phyloP scores from a whole-genome alignment of 805 yeast genomes.

The Soucietia sequanensis region DNA sequence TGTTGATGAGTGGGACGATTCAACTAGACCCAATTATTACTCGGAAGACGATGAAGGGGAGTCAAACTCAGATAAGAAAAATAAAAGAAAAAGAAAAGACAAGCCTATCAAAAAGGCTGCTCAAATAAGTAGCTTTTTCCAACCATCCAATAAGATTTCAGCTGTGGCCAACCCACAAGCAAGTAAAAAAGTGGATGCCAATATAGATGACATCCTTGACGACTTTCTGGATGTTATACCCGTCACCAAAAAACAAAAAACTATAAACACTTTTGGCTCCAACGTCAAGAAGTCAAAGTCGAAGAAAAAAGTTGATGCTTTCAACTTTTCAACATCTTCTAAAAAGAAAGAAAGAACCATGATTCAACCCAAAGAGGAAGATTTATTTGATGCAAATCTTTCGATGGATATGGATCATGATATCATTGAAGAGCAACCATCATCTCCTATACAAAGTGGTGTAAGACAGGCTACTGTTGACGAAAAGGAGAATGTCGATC shows the following conservation, averaged over 20 bases:
- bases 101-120: conserved; percentile 41
- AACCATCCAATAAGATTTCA: conserved; percentile 22
- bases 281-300: conserved; percentile 13
- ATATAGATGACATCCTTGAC: conserved; percentile 65
- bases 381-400: background rate
- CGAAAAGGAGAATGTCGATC: conserved; percentile 13
- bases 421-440: conserved; percentile 24
- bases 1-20: conserved; percentile 80
- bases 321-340: conserved; percentile 25
- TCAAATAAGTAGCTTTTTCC: conserved; percentile 54
- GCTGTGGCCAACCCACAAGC: conserved; percentile 26
- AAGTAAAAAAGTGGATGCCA: conserved; percentile 44
- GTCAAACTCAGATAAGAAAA: conserved; percentile 23
- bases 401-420: background rate
- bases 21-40: conserved; percentile 47
- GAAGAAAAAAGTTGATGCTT: conserved; percentile 18
- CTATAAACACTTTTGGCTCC: conserved; percentile 16
- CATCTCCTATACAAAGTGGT: conserved; percentile 35
- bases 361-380: too few relatives aligned
- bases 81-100: conserved; percentile 22
- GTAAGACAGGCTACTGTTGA: conserved; percentile 5
- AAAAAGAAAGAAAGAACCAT: conserved; percentile 15
- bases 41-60: conserved; percentile 54
- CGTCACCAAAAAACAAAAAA: conserved; percentile 13
- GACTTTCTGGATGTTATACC: conserved; percentile 40